phyloP scores from a whole-genome alignment of 805 yeast genomes.

The Metschnikowia henanensis region DNA sequence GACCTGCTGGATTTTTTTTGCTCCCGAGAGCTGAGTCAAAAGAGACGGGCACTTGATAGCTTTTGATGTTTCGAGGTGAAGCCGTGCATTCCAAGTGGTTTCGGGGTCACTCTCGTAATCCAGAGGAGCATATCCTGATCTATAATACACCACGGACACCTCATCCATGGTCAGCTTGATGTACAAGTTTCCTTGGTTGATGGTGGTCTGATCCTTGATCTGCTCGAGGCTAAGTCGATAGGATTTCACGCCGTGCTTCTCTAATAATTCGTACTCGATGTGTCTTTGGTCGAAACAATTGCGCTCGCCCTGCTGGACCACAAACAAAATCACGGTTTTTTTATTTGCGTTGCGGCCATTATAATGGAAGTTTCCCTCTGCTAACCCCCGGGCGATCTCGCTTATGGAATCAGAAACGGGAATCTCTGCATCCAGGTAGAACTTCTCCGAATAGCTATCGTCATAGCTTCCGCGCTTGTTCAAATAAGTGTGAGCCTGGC shows the following conservation, averaged over 20 bases:
- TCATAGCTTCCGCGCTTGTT: constrained; percentile 60
- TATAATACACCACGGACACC: constrained; percentile 83
- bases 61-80: constrained; percentile 63
- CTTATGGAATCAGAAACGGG: constrained; percentile 68
- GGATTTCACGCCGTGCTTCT: constrained; percentile 55
- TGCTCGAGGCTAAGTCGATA: constrained; percentile 69
- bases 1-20: constrained; percentile 91
- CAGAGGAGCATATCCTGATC: constrained; percentile 85
- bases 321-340: constrained; percentile 61
- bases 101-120: constrained; percentile 63
- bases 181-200: constrained; percentile 49
- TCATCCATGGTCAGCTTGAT: constrained; percentile 60
- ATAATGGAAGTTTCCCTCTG: constrained; percentile 63
- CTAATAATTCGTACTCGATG: constrained; percentile 68
- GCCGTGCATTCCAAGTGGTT: constrained; percentile 76
- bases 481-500: constrained; percentile 68
- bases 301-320: constrained; percentile 83
- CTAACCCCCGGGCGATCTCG: constrained; percentile 67
- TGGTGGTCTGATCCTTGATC: constrained; percentile 43
- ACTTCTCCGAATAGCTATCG: constrained; percentile 37
- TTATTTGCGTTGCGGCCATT: constrained; percentile 22
- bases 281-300: constrained; percentile 91
- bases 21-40: constrained; percentile 87
- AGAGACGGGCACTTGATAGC: constrained; percentile 94
- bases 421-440: constrained; percentile 48